Base-by-base conservation (phyloP, 768 basidiomycete genomes). In the Guyanaporus albipodus region DNA sequence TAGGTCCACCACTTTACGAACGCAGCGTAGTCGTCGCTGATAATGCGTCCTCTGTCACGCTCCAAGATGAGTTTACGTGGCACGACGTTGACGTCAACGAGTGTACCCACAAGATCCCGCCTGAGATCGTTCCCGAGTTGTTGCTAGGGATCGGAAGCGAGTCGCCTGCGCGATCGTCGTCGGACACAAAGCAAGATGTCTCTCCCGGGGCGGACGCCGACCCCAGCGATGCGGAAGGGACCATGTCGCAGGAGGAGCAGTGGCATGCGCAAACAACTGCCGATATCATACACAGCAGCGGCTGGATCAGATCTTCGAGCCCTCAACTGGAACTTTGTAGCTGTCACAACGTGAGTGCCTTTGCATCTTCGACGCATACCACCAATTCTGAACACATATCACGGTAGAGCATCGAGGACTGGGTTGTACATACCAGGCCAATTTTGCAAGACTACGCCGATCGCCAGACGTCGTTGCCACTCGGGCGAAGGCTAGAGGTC, bases 361-460 rank as follows among this genome's bases (percentile, higher is more conserved):
- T 21, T 12, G 15, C 18, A 8, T 31, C 4, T 18, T 38, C 37
- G 3, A 24, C 14, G 8, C 1, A 6, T 29, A 11, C 3, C 9
- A 14, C 19, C 17, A 2, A 12, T 35, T 35, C n/a, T 17, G 11
- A 42, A 40, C 21, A 9, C 7, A 4, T 6, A 6, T 36, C 27
- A 7, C 11, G 44, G 6, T 23, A 67, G 63, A 28, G 53, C 8
- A 43, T 38, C 0, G 48, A 41, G 2, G 53, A 62, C 6, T 65
- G 63, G 63, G 54, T 57, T 0, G 11, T 23, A 10, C 58, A 65
- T 24, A 65, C 44, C 18, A 54, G 33, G 41, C 58, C 54, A 0
- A 44, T 63, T 18, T 28, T 65, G 19, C 58, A 54, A 42, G 54
- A 63, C 22, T 67, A 60, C 23, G 63, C 65, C 0, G 36, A 65